phyloP scores from a whole-genome alignment of 257 asterid genomes.

The Solanum appendiculatum region DNA sequence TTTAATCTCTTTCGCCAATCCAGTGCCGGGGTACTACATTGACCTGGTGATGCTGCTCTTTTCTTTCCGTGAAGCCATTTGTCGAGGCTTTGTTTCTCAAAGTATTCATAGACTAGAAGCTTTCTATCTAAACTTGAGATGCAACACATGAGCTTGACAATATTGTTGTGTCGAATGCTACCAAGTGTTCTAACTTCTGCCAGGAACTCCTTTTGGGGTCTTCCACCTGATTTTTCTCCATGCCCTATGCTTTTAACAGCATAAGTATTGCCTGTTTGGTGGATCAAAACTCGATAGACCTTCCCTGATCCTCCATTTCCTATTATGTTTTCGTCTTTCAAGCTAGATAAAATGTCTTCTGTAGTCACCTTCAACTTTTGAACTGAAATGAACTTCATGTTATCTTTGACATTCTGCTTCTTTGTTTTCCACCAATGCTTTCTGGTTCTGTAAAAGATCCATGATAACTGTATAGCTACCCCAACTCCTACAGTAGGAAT shows the following conservation, averaged over 20 bases:
- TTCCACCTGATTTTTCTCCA: slow-evolving; percentile 10
- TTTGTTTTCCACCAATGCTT: slow-evolving; percentile 40
- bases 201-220: slow-evolving; percentile 38
- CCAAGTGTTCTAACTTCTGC: slow-evolving; percentile 56
- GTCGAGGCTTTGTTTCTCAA: slow-evolving; percentile 49
- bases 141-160: slow-evolving; percentile 51
- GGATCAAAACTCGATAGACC: slow-evolving; percentile 27
- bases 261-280: slow-evolving; percentile 13
- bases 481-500: background rate
- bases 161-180: slow-evolving; percentile 42
- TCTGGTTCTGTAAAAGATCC: slow-evolving; percentile 27
- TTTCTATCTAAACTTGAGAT: slow-evolving; percentile 30
- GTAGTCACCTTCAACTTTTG: slow-evolving; percentile 37
- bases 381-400: slow-evolving; percentile 69
- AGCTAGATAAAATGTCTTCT: slow-evolving; percentile 25
- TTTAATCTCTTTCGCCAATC: slow-evolving; percentile 54
- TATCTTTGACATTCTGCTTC: slow-evolving; percentile 22
- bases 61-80: slow-evolving; percentile 35
- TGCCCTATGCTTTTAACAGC: slow-evolving; percentile 45
- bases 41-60: slow-evolving; percentile 15
- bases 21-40: slow-evolving; percentile 13
- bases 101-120: slow-evolving; percentile 50
- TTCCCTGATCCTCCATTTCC: slow-evolving; percentile 62
- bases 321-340: slow-evolving; percentile 38
- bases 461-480: background rate